These are phyloP conservation scores for Thielaviopsis populi DNA, from an alignment of 2,329 filamentous ascomycete species.

Conservation along the genomic window DNA sequence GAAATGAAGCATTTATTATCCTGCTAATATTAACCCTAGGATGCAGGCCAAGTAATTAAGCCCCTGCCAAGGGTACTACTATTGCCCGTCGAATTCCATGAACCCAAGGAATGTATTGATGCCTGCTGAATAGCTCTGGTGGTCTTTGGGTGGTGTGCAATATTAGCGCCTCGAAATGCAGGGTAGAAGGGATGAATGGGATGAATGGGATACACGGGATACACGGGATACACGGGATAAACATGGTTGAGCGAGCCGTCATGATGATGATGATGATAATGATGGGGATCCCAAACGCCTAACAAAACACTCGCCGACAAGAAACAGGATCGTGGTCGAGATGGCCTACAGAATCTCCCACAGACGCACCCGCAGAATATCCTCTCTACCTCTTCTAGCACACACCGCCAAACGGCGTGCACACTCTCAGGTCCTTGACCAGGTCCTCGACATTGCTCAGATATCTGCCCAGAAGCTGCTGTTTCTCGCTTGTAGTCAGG, in stretches of 20 bases:
- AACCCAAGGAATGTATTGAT: not conserved
- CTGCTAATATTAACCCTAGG: not conserved
- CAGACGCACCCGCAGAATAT: conserved; percentile 17
- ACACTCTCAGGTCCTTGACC: conserved; percentile 68
- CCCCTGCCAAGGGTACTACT: not conserved
- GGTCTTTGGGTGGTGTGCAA: not conserved
- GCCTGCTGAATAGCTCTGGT: not conserved
- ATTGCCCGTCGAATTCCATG: not conserved
- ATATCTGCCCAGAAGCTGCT: conserved; percentile 59
- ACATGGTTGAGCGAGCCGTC: not conserved
- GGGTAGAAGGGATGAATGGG: not conserved
- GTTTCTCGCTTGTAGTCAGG: conserved; percentile 68
- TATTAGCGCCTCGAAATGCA: not conserved
- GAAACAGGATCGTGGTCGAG: no score
- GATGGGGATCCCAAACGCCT: not conserved
- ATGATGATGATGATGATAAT: conserved; percentile 1
- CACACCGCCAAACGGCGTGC: conserved; percentile 55
- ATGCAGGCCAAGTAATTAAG: not conserved
- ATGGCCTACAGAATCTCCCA: no score
- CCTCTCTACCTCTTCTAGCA: not conserved
- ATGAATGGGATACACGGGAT: not conserved
- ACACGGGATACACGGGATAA: not conserved
- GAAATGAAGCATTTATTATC: not conserved
- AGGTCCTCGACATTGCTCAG: conserved; percentile 72
- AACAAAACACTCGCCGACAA: conserved; percentile 19